A percentile compares a stretch with the other conserved stretches of the same genome.
Conservation (phyloP, 495 filamentous ascomycete genomes). For the Aspergillus ostianus region DNA sequence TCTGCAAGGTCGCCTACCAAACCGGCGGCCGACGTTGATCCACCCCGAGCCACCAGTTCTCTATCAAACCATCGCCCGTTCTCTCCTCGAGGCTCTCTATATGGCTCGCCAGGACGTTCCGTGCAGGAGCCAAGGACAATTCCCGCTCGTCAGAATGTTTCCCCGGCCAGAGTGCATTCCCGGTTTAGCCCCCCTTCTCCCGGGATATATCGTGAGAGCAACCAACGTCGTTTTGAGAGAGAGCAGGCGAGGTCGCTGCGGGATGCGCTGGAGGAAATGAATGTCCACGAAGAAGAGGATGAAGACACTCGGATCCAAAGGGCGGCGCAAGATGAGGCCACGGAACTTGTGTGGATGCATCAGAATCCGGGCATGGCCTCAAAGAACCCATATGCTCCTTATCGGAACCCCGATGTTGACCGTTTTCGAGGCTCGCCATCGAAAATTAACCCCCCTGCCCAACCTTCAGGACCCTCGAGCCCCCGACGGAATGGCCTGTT, state of each 20-base stretch:
- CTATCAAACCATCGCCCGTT: conserved; percentile 48
- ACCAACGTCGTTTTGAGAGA: conserved; percentile 80
- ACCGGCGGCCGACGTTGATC: conserved; percentile 18
- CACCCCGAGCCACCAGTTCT: conserved; percentile 48
- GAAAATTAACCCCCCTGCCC: conserved; percentile 62
- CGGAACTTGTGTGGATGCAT: conserved; percentile 83
- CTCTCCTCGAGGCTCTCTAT: conserved; percentile 33
- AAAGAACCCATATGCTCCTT: conserved; percentile 58
- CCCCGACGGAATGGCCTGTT: conserved; percentile 25
- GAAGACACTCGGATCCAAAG: conserved; percentile 68
- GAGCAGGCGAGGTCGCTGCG: conserved; percentile 77
- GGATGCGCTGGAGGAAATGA: conserved; percentile 78
- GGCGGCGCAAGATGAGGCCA: conserved; percentile 81
- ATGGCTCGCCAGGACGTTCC: conserved; percentile 39
- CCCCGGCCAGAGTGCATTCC: conserved; percentile 38
- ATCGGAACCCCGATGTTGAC: conserved; percentile 45
- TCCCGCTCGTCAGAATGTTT: conserved; percentile 40
- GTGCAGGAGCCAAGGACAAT: conserved; percentile 41
- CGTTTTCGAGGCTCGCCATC: conserved; percentile 45
- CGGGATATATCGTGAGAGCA: conserved; percentile 73
- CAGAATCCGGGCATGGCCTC: conserved; percentile 60
- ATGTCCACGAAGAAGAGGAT: conserved; percentile 66
- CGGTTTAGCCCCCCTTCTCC: conserved; percentile 36
- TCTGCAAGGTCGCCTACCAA: conserved; percentile 17
- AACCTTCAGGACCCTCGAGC: conserved; percentile 46